A percentile compares a stretch with the other conserved stretches of the same genome.
Evolutionary conservation across 495 filamentous ascomycete species (phyloP).

Genomic region (Terfezia boudieri): DNA sequence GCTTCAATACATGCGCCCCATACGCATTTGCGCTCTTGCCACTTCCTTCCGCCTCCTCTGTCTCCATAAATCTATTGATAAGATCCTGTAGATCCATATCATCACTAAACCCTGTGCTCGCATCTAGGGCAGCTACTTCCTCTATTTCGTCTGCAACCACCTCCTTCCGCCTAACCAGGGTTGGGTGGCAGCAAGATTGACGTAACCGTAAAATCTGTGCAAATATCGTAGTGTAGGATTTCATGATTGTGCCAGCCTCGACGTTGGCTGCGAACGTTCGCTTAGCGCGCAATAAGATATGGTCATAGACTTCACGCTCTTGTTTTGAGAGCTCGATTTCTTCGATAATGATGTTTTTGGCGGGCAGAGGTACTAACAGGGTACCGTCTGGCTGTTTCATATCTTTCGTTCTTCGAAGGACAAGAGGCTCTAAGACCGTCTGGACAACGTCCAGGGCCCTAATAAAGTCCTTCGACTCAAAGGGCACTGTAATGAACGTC

Average conservation of each 20-base stretch:
- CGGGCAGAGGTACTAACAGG: conserved; percentile 68
- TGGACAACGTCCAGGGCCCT: conserved; percentile 91
- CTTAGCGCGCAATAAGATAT: conserved; percentile 65
- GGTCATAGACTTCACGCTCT: conserved; percentile 78
- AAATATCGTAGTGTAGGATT: conserved; percentile 87
- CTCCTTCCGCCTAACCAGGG: conserved; percentile 62
- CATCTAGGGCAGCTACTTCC: conserved; percentile 57
- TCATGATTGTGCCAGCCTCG: conserved; percentile 77
- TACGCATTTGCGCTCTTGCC: conserved; percentile 47
- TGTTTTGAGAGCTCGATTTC: conserved; percentile 61
- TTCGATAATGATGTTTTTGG: conserved; percentile 56
- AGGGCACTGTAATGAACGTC: conserved; percentile 92
- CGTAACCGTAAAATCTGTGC: conserved; percentile 87
- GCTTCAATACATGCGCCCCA: conserved; percentile 62
- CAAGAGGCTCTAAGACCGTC: conserved; percentile 82
- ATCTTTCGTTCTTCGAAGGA: conserved; percentile 86
- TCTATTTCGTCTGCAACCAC: conserved; percentile 76
- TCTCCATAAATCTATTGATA: conserved; percentile 55
- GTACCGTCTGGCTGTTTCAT: conserved; percentile 90
- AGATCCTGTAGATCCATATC: conserved; percentile 87
- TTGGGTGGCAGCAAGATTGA: conserved; percentile 84
- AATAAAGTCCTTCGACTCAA: conserved; percentile 83
- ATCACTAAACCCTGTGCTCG: conserved; percentile 58
- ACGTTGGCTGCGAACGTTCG: conserved; percentile 63
- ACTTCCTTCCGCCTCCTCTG: conserved; percentile 30